Evolutionary conservation across 495 filamentous ascomycete genomes (phyloP).

Genomic region (Venustampulla echinocandica): DNA sequence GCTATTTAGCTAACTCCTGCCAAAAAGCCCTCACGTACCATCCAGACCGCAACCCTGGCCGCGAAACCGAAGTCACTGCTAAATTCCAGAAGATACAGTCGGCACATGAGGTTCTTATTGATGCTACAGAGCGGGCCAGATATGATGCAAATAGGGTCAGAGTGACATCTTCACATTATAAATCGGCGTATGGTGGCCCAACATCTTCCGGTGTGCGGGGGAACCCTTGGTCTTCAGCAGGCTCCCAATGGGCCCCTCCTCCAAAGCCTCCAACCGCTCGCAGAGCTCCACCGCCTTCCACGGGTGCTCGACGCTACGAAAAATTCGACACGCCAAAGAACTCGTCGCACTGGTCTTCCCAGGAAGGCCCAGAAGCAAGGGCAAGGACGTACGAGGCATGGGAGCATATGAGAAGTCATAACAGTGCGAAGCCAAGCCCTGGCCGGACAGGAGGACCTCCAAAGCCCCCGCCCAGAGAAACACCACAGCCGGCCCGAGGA

Average conservation of each 20-base stretch:
- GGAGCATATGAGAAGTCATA: constrained; percentile 51
- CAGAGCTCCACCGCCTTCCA: constrained; percentile 33
- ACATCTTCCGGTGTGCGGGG: constrained; percentile 32
- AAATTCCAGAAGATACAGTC: constrained; percentile 81
- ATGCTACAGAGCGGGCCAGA: constrained; percentile 55
- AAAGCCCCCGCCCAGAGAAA: constrained; percentile 23
- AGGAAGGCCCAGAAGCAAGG: constrained; percentile 46
- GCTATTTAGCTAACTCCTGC: neutral
- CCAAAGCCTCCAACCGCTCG: constrained; percentile 30
- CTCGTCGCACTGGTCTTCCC: constrained; percentile 29
- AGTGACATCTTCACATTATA: constrained; percentile 26
- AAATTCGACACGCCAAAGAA: constrained; percentile 33
- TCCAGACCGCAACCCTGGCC: constrained; percentile 81
- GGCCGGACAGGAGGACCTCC: neutral
- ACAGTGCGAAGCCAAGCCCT: neutral
- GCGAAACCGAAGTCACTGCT: constrained; percentile 64
- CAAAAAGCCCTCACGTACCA: constrained; percentile 77
- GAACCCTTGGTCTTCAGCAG: constrained; percentile 42
- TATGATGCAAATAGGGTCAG: constrained; percentile 62
- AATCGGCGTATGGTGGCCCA: constrained; percentile 23
- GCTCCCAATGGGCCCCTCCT: constrained; percentile 39
- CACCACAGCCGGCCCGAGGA: constrained; percentile 28
- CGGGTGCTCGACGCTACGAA: constrained; percentile 47
- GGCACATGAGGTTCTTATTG: constrained; percentile 74
- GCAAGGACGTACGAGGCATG: constrained; percentile 57